Evolutionary conservation across 176 grass and related monocot genomes (phyloP).

Genomic region (Leersia perrieri): DNA sequence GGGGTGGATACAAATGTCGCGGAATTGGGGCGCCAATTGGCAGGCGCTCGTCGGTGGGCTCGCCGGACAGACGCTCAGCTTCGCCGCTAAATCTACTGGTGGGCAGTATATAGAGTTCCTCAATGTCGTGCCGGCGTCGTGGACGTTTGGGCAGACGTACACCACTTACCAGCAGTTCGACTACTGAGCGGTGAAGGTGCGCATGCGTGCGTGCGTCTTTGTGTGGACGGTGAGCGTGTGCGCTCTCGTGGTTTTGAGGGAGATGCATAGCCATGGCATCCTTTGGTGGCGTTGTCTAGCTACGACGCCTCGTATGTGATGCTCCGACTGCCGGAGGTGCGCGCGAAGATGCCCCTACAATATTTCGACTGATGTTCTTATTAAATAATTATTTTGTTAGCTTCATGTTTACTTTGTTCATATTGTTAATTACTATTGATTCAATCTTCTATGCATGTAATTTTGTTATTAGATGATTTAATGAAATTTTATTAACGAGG

Average conservation of each 20-base stretch:
- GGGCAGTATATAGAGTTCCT: conserved; percentile 40
- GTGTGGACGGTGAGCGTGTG: background rate
- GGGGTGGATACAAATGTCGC: conserved; percentile 27
- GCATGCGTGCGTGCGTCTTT: background rate
- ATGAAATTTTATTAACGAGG: background rate
- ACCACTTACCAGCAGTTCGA: conserved; percentile 40
- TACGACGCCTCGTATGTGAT: conserved; percentile 17
- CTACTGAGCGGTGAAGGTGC: conserved; percentile 27
- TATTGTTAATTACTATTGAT: background rate
- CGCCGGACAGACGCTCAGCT: conserved; percentile 47
- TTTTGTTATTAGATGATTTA: background rate
- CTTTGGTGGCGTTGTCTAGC: conserved; percentile 1
- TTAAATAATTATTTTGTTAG: background rate
- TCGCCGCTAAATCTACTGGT: conserved; percentile 37
- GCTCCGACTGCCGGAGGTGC: conserved; percentile 28
- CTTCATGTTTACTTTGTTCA: background rate
- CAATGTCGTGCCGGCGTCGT: conserved; percentile 26
- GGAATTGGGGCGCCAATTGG: conserved; percentile 70
- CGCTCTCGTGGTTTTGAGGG: conserved; percentile 28
- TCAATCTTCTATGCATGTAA: background rate
- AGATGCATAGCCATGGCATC: conserved; percentile 33
- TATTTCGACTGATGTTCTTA: background rate
- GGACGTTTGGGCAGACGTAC: conserved; percentile 61
- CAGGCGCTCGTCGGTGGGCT: conserved; percentile 27
- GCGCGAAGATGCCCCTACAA: background rate